Percentiles rank a stretch among this genome's conserved stretches.
These are phyloP conservation scores for Acrocalymma vagum DNA, from an alignment of 2,329 filamentous ascomycete species.

Conservation along the genomic window DNA sequence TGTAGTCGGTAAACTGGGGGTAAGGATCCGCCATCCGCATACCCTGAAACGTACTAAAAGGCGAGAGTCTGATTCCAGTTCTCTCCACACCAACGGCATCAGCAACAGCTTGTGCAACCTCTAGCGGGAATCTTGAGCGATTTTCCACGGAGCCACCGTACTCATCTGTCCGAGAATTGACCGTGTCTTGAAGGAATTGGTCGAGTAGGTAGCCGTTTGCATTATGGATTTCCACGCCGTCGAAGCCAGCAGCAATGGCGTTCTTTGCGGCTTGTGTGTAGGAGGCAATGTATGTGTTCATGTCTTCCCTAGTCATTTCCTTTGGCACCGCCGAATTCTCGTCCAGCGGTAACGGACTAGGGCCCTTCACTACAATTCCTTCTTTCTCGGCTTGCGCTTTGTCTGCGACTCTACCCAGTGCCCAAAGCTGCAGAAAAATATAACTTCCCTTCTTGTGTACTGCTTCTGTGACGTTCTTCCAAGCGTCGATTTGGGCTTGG, in stretches of 20 bases:
- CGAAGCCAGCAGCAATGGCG: slow-evolving; percentile 61
- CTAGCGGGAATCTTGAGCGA: slow-evolving; percentile 59
- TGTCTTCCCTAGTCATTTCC: slow-evolving; percentile 44
- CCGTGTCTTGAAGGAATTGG: slow-evolving; percentile 68
- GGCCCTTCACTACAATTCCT: slow-evolving; percentile 35
- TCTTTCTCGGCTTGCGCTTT: slow-evolving; percentile 39
- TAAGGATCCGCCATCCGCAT: slow-evolving; percentile 69
- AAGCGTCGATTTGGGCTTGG: slow-evolving; percentile 57
- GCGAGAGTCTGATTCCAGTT: slow-evolving; percentile 66
- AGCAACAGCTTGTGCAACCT: slow-evolving; percentile 59
- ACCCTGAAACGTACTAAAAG: slow-evolving; percentile 67
- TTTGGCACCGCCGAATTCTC: slow-evolving; percentile 53
- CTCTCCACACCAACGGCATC: slow-evolving; percentile 62
- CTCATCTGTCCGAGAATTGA: slow-evolving; percentile 60
- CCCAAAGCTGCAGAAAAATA: slow-evolving; percentile 70
- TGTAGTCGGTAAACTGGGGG: slow-evolving; percentile 68
- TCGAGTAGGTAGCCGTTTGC: slow-evolving; percentile 73
- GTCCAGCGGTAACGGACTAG: slow-evolving; percentile 31
- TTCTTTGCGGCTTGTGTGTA: slow-evolving; percentile 52
- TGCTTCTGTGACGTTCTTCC: slow-evolving; percentile 66
- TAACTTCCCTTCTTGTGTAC: slow-evolving; percentile 68
- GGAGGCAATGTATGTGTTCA: slow-evolving; percentile 40
- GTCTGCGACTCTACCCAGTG: slow-evolving; percentile 62
- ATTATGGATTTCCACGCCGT: slow-evolving; percentile 63
- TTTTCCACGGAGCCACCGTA: slow-evolving; percentile 60